A percentile compares a stretch with the other conserved stretches of the same genome.
Conservation (phyloP, 768 basidiomycete genomes). For the Macrolepiota dolichaula region DNA sequence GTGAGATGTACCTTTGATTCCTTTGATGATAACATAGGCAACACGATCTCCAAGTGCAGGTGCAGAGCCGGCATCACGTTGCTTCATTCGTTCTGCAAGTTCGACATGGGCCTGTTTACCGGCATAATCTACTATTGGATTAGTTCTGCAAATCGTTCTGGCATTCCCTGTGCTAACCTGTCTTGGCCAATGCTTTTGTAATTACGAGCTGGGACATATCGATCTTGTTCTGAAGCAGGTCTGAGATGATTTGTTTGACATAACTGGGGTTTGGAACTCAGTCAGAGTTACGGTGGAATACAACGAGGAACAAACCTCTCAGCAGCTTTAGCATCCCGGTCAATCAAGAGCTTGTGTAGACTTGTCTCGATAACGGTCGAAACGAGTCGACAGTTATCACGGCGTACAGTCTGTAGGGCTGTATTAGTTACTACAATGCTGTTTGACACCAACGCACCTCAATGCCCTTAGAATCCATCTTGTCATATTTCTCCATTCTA, state of each 20-base stretch:
- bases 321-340: constrained; percentile 90
- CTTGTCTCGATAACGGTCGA: constrained; percentile 98
- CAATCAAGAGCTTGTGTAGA: constrained; percentile 95
- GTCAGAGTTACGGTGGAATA: neutral
- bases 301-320: constrained; percentile 60
- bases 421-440: too few species aligned
- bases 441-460: constrained; percentile 55
- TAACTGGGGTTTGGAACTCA: constrained; percentile 50
- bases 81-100: constrained; percentile 91
- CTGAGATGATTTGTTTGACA: constrained; percentile 89
- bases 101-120: constrained; percentile 97
- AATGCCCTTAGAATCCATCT: constrained; percentile 99
- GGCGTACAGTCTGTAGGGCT: constrained; percentile 77
- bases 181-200: constrained; percentile 93
- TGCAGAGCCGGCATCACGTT: constrained; percentile 95
- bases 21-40: constrained; percentile 97
- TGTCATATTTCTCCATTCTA: constrained; percentile 90
- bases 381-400: constrained; percentile 98
- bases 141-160: neutral
- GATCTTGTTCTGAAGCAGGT: constrained; percentile 92
- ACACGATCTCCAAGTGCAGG: constrained; percentile 98
- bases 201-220: constrained; percentile 99
- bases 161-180: constrained; percentile 40
- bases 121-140: constrained; percentile 63
- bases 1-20: constrained; percentile 68